Evolutionary conservation across 192 early-diverging fungal species (phyloP), one percentile per base, ranked within the genome.

Genomic region (Paraglomus brasilianum): DNA sequence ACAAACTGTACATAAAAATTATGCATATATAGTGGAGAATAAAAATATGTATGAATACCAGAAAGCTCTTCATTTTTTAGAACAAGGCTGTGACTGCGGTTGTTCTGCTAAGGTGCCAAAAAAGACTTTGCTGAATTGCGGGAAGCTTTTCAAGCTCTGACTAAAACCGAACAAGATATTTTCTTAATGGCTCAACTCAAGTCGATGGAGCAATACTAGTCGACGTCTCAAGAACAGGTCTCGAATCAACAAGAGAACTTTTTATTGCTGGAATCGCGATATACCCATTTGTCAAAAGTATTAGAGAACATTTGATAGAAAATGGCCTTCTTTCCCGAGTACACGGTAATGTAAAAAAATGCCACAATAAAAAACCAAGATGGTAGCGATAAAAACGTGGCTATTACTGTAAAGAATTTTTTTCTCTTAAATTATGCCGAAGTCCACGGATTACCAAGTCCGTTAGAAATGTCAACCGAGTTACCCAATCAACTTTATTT

Each of bases 301-400:
- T 47, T 30, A 7, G 49, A 66, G 46, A 66, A 48, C 38, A 48
- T 42, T 45, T 66, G 17, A 0, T 66, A 66, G 46, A 66, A 19
- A 66, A 66, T 66, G 49, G 64, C 24, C 43, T 66, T 65, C 22
- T 49, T 65, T 66, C 49, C 11, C 15, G 43, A 45, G 10, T 66
- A 48, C 49, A 49, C 46, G 38, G 64, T 48, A 63, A 63, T 63
- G 17, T 46, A 63, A 63, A 63, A 63, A 63, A 63, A 63, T 63
- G 30, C 11, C 21, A 17, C n/a, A 41, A 47, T 63, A 17, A 63
- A 63, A 63, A 63, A 63, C 30, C 19, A 50, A 50, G 19, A 50
- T 50, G 19, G 2, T 3, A 30, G 1, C 3, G 30, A 30, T 30
- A 30, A 30, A 30, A 30, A 30, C 30, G 30, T 30, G 30, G 30